These are phyloP conservation scores for Aureobasidium zeae DNA, from an alignment of 2,329 filamentous ascomycete species.

Conservation along the genomic window DNA sequence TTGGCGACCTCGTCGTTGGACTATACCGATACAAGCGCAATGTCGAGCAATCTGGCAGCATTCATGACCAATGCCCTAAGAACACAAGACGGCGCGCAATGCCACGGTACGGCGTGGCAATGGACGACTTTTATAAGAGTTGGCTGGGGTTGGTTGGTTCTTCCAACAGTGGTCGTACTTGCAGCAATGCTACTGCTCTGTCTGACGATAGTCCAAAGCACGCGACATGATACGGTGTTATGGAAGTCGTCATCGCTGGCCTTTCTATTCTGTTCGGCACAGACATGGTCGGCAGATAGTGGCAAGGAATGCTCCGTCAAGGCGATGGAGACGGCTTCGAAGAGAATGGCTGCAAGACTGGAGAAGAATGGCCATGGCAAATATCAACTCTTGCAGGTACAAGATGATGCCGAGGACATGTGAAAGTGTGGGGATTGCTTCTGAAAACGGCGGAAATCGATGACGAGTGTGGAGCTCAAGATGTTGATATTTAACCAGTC, in stretches of 20 bases:
- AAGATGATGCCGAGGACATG: constrained; percentile 3
- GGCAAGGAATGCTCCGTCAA: background rate
- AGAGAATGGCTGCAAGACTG: constrained; percentile 2
- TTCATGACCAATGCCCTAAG: constrained; percentile 10
- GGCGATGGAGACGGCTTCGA: constrained; percentile 2
- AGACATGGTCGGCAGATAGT: background rate
- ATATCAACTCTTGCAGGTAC: constrained; percentile 7
- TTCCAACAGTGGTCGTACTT: background rate
- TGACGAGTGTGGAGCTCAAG: background rate
- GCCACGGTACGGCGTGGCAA: constrained; percentile 5
- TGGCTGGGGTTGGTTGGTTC: background rate
- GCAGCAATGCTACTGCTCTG: background rate
- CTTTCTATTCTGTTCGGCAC: constrained; percentile 7
- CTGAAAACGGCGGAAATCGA: background rate
- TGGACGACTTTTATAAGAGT: constrained; percentile 2
- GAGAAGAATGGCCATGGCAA: constrained; percentile 3
- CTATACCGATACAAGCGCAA: constrained; percentile 5
- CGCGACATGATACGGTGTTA: background rate
- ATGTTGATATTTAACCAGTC: constrained; percentile 8
- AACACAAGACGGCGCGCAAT: constrained; percentile 8
- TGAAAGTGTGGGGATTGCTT: constrained; percentile 7
- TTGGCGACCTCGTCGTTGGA: constrained; percentile 10
- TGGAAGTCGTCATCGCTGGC: constrained; percentile 11
- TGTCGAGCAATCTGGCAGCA: constrained; percentile 6
- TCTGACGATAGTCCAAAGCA: constrained; percentile 1